Evolutionary conservation across 1,284 basidiomycete genomes (phyloP), one percentile per base, ranked within the genome.

Genomic region (Leccinum griseonigrum): DNA sequence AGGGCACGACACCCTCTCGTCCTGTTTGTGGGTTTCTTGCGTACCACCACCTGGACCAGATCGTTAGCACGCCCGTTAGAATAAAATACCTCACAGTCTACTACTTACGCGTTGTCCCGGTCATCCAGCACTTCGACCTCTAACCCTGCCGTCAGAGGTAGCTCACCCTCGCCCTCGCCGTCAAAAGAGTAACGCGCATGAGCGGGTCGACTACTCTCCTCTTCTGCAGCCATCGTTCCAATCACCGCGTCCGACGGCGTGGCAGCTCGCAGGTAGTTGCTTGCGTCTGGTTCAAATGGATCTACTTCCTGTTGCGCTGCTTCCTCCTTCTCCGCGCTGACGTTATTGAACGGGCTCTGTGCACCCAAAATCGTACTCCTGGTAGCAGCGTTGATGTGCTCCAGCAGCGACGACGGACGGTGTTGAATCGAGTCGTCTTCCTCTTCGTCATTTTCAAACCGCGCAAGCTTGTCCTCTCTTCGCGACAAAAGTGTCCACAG

Each of bases 401-500:
- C 89, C 54, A 95, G 80, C 62, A 95, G 78, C 53, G 91, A 90
- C 34, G 92, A 91, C 53, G 93, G 85, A 9, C 91, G 83, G 72
- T 90, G 86, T 65, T 86, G 84, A 31, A 81, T 81, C 28, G 88
- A 91, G 67, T 87, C 85, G 59, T 90, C 87, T 55, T 92, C 90
- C 3, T 91, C 88, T 7, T 89, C 90, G n/a, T 85, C 79, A 1
- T 74, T 79, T 28, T 88, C 87, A 62, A 83, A 81, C 70, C 87
- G 87, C 66, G 77, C 76, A 11, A 84, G 68, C 70, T 83, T 87
- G 69, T 88, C 87, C 31, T 92, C 92, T 58, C 87, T 83, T 54
- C 93, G 83, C 26, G 91, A 88, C 73, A 94, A 88, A 13, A 97
- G 82, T 0, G 94, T 90, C 88, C 94, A 94, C 50, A 98, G 78